Evolutionary conservation across 202 grass and related monocot species (phyloP).

Genomic region (Hordeum pubiflorum): DNA sequence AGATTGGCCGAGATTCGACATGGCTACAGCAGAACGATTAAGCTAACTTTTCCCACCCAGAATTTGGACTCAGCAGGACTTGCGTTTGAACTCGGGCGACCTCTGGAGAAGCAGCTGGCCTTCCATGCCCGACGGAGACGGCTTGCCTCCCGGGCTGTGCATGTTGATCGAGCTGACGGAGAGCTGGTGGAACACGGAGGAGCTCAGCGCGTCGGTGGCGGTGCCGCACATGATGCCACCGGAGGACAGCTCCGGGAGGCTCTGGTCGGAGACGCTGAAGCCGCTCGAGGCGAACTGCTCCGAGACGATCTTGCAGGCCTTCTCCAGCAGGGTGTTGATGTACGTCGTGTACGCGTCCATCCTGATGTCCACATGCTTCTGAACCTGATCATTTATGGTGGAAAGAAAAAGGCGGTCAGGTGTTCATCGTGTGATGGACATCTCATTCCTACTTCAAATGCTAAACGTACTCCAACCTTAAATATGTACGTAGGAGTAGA

Average conservation of each 20-base stretch:
- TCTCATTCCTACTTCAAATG: not conserved
- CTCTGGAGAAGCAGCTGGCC: conserved; percentile 55
- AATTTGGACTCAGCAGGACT: conserved; percentile 41
- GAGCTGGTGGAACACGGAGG: conserved; percentile 75
- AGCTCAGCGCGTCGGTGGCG: conserved; percentile 48
- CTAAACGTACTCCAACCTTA: too few relatives aligned
- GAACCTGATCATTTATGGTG: conserved; percentile 46
- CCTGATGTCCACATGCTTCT: conserved; percentile 91
- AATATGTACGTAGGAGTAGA: too few relatives aligned
- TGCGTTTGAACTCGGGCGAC: conserved; percentile 64
- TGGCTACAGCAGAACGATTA: not conserved
- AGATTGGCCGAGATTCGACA: not conserved
- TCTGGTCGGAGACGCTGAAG: conserved; percentile 48
- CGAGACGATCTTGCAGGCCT: conserved; percentile 82
- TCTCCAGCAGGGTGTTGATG: conserved; percentile 75
- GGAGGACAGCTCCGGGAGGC: conserved; percentile 43
- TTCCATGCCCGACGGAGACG: conserved; percentile 42
- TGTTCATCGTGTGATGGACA: not conserved
- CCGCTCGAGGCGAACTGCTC: conserved; percentile 67
- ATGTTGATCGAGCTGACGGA: conserved; percentile 61
- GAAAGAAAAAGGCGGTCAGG: not conserved
- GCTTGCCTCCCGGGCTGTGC: conserved; percentile 54
- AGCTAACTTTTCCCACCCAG: not conserved
- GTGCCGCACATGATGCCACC: conserved; percentile 30
- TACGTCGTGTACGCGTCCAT: conserved; percentile 92